Conservation (phyloP, 2,329 filamentous ascomycete genomes). For the Aspergillus sp. region DNA sequence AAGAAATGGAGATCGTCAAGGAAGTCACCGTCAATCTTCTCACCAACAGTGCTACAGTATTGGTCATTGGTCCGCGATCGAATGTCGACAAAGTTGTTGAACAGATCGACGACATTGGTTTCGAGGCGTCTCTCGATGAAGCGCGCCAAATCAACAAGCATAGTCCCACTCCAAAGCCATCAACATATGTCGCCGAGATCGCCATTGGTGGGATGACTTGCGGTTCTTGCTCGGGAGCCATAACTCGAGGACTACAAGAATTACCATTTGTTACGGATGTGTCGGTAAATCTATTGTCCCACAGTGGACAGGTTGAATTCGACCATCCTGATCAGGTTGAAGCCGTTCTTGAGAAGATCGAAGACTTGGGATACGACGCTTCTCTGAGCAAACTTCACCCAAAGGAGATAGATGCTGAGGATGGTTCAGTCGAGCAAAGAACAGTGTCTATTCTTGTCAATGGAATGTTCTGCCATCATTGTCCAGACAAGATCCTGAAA, state of each 20-base stretch:
- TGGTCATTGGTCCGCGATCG: constrained; percentile 51
- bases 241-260: constrained; percentile 48
- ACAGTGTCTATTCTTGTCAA: constrained; percentile 65
- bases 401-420: constrained; percentile 29
- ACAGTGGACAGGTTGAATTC: constrained; percentile 52
- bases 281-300: constrained; percentile 52
- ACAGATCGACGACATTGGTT: constrained; percentile 51
- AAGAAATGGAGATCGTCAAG: constrained; percentile 58
- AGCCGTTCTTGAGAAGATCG: constrained; percentile 49
- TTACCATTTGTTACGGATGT: constrained; percentile 47
- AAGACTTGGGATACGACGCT: constrained; percentile 65
- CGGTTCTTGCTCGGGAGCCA: constrained; percentile 52
- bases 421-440: constrained; percentile 39
- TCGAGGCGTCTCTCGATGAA: constrained; percentile 44
- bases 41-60: constrained; percentile 64
- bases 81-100: constrained; percentile 49
- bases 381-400: constrained; percentile 50
- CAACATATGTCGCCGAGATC: constrained; percentile 44
- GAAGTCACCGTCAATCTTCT: constrained; percentile 64
- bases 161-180: constrained; percentile 2
- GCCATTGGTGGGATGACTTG: constrained; percentile 60
- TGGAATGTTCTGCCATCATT: constrained; percentile 74
- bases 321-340: constrained; percentile 45
- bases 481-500: constrained; percentile 51
- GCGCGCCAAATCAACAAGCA: constrained; percentile 17